Evolutionary conservation across 2,329 filamentous ascomycete species (phyloP).

Genomic region (Cercospora sojina): DNA sequence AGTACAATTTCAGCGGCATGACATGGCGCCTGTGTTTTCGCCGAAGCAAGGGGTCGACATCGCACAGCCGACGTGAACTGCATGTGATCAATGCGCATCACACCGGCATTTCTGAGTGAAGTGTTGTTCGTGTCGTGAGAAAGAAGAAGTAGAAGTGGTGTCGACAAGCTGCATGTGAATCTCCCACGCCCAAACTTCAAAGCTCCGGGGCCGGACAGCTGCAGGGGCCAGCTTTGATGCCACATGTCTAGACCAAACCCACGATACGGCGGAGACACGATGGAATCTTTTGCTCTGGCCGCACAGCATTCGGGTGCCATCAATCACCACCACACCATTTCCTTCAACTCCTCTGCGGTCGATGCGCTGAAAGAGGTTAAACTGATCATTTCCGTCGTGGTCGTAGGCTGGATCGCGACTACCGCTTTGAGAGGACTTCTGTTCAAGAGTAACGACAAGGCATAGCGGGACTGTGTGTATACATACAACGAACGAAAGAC

Average conservation of each 20-base stretch:
- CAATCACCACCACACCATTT: conserved; percentile 52
- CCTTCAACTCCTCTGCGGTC: conserved; percentile 51
- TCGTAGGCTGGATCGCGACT: conserved; percentile 38
- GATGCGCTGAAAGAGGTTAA: conserved; percentile 53
- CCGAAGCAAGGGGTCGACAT: background rate
- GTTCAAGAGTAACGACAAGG: conserved; percentile 17
- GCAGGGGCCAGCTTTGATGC: conserved; percentile 10
- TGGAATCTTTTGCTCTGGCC: conserved; percentile 37
- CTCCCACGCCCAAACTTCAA: conserved; percentile 6
- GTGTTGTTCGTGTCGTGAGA: background rate
- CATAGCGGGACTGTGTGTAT: background rate
- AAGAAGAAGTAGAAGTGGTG: background rate
- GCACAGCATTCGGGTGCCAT: conserved; percentile 39
- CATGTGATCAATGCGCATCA: background rate
- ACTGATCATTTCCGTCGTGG: conserved; percentile 51
- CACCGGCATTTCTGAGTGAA: background rate
- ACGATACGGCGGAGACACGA: conserved; percentile 14
- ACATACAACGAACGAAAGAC: background rate
- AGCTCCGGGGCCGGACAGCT: conserved; percentile 2
- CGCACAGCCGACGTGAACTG: background rate
- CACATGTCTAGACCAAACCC: conserved; percentile 9
- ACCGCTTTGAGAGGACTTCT: conserved; percentile 29
- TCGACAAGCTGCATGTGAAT: background rate
- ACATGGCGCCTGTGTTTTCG: background rate
- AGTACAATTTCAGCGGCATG: background rate